These are phyloP conservation scores for Phytophthora citrophthora DNA, from an alignment of 352 stramenopile species.

Conservation along the genomic window DNA sequence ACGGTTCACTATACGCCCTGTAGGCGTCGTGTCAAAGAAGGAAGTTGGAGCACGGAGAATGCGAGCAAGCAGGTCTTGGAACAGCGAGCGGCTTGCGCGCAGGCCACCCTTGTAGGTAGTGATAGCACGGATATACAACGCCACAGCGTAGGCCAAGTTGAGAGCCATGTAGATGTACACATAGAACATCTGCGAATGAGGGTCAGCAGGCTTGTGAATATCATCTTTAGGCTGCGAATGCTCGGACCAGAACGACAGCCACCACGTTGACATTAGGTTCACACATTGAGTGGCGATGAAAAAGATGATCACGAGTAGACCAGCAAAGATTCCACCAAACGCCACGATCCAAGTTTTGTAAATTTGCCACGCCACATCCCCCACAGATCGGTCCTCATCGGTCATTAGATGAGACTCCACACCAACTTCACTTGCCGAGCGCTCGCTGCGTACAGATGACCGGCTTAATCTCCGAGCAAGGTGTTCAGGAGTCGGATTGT, in stretches of 20 bases:
- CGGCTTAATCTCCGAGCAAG: conserved; percentile 48
- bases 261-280: conserved; percentile 76
- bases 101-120: conserved; percentile 65
- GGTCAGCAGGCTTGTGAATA: conserved; percentile 13
- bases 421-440: conserved; percentile 43
- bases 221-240: conserved; percentile 29
- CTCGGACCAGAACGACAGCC: conserved; percentile 53
- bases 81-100: conserved; percentile 61
- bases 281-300: conserved; percentile 55
- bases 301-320: conserved; percentile 46
- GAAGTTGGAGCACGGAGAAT: conserved; percentile 86
- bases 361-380: conserved; percentile 64
- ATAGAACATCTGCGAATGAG: conserved; percentile 74
- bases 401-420: conserved; percentile 54
- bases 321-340: conserved; percentile 64
- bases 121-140: conserved; percentile 72
- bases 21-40: conserved; percentile 88
- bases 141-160: conserved; percentile 59
- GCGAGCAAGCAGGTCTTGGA: conserved; percentile 81
- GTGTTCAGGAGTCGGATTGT: conserved; percentile 40
- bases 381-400: conserved; percentile 72
- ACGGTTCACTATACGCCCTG: conserved; percentile 80
- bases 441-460: conserved; percentile 61
- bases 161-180: conserved; percentile 87
- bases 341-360: conserved; percentile 76